phyloP scores from a whole-genome alignment of 768 basidiomycete species.

The Boletus speciosus region DNA sequence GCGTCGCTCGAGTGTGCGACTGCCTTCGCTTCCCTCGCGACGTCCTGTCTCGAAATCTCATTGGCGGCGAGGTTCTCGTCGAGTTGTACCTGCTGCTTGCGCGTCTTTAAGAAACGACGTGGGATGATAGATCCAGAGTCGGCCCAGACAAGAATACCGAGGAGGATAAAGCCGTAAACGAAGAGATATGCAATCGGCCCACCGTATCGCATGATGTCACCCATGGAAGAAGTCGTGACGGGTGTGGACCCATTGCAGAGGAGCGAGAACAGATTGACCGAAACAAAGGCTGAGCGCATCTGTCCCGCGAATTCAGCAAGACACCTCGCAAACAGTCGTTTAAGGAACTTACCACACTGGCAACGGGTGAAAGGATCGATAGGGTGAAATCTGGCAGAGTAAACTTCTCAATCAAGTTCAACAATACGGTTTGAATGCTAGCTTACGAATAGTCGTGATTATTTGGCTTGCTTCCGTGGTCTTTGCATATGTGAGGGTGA shows the following conservation, averaged over 20 bases:
- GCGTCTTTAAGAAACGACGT: slow-evolving; percentile 32
- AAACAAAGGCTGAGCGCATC: slow-evolving; percentile 70
- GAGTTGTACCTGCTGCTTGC: slow-evolving; percentile 10
- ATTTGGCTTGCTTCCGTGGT: slow-evolving; percentile 49
- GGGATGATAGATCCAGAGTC: slow-evolving; percentile 63
- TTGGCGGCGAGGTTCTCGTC: slow-evolving; percentile 13
- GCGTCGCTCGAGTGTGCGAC: slow-evolving; percentile 50
- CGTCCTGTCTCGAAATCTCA: slow-evolving; percentile 43
- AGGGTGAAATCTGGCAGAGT: slow-evolving; percentile 53
- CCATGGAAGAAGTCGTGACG: slow-evolving; percentile 46
- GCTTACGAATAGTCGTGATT: slow-evolving; percentile 58
- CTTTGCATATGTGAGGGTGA: slow-evolving; percentile 71
- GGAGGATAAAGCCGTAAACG: slow-evolving; percentile 52
- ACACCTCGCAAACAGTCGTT: background rate
- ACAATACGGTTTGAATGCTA: background rate
- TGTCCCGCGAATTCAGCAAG: slow-evolving; percentile 22
- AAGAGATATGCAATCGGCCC: slow-evolving; percentile 76
- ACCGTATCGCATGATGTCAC: slow-evolving; percentile 58
- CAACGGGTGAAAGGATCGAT: slow-evolving; percentile 65
- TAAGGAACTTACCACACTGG: slow-evolving; percentile 52
- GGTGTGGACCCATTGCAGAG: slow-evolving; percentile 56
- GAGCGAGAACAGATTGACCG: slow-evolving; percentile 72
- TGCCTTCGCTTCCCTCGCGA: slow-evolving; percentile 48
- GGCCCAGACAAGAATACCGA: slow-evolving; percentile 63
- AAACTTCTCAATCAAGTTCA: background rate